Evolutionary conservation across 1,284 basidiomycete genomes (phyloP), one percentile per base, ranked within the genome.

Genomic region (Mrakiaceae sp.): DNA sequence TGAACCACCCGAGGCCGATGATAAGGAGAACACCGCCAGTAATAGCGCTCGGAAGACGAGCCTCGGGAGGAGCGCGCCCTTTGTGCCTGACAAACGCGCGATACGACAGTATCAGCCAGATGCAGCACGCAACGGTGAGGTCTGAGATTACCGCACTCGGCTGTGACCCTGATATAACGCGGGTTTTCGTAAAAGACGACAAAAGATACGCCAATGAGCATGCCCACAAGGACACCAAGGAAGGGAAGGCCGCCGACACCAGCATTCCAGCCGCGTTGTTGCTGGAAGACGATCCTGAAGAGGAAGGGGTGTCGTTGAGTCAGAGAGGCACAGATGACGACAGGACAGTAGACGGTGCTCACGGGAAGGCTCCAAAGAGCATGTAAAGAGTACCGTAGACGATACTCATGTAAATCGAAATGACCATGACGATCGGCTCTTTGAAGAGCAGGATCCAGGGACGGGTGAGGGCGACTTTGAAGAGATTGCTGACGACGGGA

Each of bases 341-440:
- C 27, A 27, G 27, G 1, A 27, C 27, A 27, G 27, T 27, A 27
- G 27, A 27, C 27, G 27, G 27, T 27, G 27, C 27, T 27, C 53
- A 42, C 53, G 47, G n/a, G 48, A 7, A 14, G 16, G 27, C 55
- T 53, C 60, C n/a, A 58, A 47, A 44, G 40, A 49, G 47, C n/a
- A 51, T 27, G 50, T 39, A 48, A 12, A 73, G 62, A 6, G 71
- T 67, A 9, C 27, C 70, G 70, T 81, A 81, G 58, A 80, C 73
- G 69, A 80, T 78, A 7, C 74, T 74, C 4, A 79, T 70, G 72
- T 78, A 80, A 62, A 81, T 68, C 1, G 75, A 76, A 69, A 79
- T 75, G 68, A 74, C 74, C 46, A 78, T 67, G n/a, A 78, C 72
- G 67, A 79, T 77, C 1, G 74, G 71, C 69, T 79, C 78, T 44